These are phyloP conservation scores for Aspergillus bombycis DNA, from an alignment of 2,329 filamentous ascomycete genomes.

Conservation along the genomic window DNA sequence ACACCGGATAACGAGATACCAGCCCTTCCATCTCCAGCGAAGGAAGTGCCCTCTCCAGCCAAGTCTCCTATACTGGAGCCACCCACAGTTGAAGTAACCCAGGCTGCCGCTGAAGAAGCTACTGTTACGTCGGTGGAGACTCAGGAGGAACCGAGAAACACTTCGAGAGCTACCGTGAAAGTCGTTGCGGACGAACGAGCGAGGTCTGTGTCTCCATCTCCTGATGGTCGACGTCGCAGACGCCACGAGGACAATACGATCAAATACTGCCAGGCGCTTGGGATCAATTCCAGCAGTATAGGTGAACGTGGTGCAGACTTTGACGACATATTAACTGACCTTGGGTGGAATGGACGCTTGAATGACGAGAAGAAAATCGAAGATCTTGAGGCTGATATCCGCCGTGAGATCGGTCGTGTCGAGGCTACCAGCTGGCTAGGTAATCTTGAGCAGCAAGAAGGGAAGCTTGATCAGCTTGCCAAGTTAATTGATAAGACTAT, in stretches of 20 bases:
- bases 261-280: conserved; percentile 76
- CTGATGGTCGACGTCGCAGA: conserved; percentile 59
- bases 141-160: conserved; percentile 26
- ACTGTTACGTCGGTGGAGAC: conserved; percentile 28
- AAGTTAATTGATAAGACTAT: conserved; percentile 86
- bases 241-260: conserved; percentile 72
- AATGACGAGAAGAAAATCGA: conserved; percentile 76
- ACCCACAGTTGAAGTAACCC: conserved; percentile 46
- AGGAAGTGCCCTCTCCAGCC: conserved; percentile 17
- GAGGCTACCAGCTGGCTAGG: conserved; percentile 93
- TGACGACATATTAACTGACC: conserved; percentile 78
- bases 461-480: conserved; percentile 84
- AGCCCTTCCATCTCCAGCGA: conserved; percentile 21
- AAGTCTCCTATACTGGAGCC: conserved; percentile 23
- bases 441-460: conserved; percentile 81
- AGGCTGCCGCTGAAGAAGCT: conserved; percentile 34
- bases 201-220: conserved; percentile 41
- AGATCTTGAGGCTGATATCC: conserved; percentile 78
- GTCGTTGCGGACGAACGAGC: conserved; percentile 29
- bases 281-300: conserved; percentile 75
- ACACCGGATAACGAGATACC: conserved; percentile 34
- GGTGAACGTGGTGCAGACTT: conserved; percentile 79
- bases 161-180: conserved; percentile 25
- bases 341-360: conserved; percentile 83
- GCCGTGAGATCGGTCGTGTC: conserved; percentile 83